These are phyloP conservation scores for Rhizopus arrhizus DNA, from an alignment of 371 early-diverging fungal species.

Conservation along the genomic window DNA sequence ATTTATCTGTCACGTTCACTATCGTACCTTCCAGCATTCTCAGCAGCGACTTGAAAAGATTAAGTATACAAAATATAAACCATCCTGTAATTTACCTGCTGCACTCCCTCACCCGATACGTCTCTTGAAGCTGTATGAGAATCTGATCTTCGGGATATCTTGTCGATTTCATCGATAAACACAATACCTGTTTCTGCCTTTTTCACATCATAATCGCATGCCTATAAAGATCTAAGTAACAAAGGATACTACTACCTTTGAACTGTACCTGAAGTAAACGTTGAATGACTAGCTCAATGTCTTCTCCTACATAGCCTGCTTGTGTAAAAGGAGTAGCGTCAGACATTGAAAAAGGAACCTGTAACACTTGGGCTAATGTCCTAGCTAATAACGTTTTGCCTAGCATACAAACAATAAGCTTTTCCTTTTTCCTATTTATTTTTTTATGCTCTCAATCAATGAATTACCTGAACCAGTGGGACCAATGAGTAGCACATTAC, in stretches of 20 bases:
- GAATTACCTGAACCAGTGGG: constrained; percentile 73
- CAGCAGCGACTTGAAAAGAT: constrained; percentile 57
- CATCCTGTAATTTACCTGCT: constrained; percentile 57
- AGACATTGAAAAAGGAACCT: constrained; percentile 91
- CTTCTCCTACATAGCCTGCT: constrained; percentile 94
- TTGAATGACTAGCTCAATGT: constrained; percentile 87
- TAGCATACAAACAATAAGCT: not conserved
- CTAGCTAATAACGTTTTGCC: constrained; percentile 84
- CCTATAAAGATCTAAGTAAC: constrained; percentile 30
- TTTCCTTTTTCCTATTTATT: not conserved
- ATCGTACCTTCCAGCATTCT: constrained; percentile 90
- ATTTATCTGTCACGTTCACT: constrained; percentile 84
- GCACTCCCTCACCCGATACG: constrained; percentile 93
- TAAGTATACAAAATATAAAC: constrained; percentile 1
- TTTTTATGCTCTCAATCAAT: not conserved
- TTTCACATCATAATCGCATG: constrained; percentile 84
- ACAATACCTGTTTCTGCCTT: constrained; percentile 89
- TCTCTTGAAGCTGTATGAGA: constrained; percentile 80
- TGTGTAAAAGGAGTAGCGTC: constrained; percentile 94
- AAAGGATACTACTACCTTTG: not conserved
- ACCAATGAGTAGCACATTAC: constrained; percentile 85
- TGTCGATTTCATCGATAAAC: constrained; percentile 94
- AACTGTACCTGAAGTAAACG: constrained; percentile 71
- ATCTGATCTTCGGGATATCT: constrained; percentile 80
- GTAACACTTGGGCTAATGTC: constrained; percentile 81